Evolutionary conservation across 1,284 basidiomycete genomes (phyloP).

Genomic region (Porogramme epimiltina): DNA sequence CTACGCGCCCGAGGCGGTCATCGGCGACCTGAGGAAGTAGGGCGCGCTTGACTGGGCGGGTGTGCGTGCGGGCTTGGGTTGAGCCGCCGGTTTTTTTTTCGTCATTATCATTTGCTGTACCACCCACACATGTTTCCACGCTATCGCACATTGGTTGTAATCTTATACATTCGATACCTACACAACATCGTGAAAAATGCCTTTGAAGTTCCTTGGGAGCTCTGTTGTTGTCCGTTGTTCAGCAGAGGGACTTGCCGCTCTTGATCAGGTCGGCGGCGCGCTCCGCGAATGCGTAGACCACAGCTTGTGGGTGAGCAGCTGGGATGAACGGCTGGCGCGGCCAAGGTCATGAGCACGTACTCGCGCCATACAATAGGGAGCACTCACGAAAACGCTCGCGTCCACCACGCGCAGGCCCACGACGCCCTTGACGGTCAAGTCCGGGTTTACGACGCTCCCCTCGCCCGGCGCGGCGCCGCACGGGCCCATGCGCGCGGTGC

Average conservation of each 20-base stretch:
- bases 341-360: background rate
- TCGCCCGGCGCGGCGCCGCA: background rate
- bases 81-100: background rate
- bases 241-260: background rate
- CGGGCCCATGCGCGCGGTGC: constrained; percentile 28
- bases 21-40: constrained; percentile 75
- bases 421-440: constrained; percentile 28
- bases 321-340: constrained; percentile 18
- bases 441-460: constrained; percentile 28
- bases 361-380: background rate
- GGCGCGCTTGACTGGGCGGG: background rate
- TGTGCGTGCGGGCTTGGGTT: too few species aligned
- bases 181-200: too few species aligned
- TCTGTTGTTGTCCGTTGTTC: too few species aligned
- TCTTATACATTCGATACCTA: background rate
- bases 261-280: constrained; percentile 21
- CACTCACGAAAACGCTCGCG: constrained; percentile 31
- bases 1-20: constrained; percentile 78
- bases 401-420: constrained; percentile 29
- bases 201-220: too few species aligned
- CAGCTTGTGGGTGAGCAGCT: constrained; percentile 18
- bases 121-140: background rate
- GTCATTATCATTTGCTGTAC: background rate
- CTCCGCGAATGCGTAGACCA: constrained; percentile 21
- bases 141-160: background rate